These are phyloP conservation scores for Tylopilus intermedius DNA, from an alignment of 768 basidiomycete species.

Conservation along the genomic window DNA sequence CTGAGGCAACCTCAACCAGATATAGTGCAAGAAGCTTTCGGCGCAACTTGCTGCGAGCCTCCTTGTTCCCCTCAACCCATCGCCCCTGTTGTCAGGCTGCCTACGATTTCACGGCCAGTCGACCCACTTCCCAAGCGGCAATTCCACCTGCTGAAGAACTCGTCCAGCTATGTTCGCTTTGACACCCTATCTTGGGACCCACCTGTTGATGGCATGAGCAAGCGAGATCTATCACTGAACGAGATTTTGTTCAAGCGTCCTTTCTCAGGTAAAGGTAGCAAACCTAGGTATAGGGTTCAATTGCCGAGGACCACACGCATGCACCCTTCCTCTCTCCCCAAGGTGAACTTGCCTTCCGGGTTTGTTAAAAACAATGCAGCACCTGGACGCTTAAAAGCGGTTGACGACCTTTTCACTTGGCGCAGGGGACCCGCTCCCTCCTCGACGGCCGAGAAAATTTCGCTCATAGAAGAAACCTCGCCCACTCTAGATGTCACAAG, in stretches of 20 bases:
- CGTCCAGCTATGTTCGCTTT: conserved; percentile 41
- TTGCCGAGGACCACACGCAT: conserved; percentile 28
- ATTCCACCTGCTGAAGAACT: conserved; percentile 38
- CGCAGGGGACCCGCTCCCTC: conserved; percentile 30
- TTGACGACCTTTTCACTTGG: conserved; percentile 37
- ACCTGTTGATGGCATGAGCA: conserved; percentile 60
- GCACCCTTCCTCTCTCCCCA: conserved; percentile 21
- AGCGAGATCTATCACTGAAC: conserved; percentile 57
- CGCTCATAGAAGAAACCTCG: conserved; percentile 6
- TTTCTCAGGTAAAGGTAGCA: conserved; percentile 28
- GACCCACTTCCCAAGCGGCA: conserved; percentile 49
- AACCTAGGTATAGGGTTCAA: conserved; percentile 31
- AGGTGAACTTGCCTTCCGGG: conserved; percentile 37
- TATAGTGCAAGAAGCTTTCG: conserved; percentile 41
- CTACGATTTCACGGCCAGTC: conserved; percentile 37
- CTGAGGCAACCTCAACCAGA: conserved; percentile 36
- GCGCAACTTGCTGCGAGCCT: conserved; percentile 44
- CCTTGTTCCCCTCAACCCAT: conserved; percentile 43
- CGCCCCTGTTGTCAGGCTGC: conserved; percentile 43
- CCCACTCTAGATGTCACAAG: conserved; percentile 50
- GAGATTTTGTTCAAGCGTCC: conserved; percentile 57
- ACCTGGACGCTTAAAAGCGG: conserved; percentile 29
- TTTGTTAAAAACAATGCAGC: conserved; percentile 14
- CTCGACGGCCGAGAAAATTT: conserved; percentile 9
- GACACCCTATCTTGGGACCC: conserved; percentile 72